phyloP scores from a whole-genome alignment of 345 rosid genomes.

The Syzygium oleosum region DNA sequence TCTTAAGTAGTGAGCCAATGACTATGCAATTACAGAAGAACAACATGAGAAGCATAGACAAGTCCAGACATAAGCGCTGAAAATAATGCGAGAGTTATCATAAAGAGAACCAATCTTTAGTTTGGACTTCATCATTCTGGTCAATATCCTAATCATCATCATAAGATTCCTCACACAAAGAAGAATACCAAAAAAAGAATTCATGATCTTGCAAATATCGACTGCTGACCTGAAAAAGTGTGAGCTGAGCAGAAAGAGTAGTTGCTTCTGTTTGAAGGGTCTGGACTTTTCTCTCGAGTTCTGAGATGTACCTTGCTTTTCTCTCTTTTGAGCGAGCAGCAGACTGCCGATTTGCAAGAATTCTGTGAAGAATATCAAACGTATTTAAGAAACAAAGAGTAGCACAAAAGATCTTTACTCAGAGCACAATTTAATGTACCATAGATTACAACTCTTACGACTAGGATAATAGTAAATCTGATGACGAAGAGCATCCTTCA shows the following conservation, averaged over 20 bases:
- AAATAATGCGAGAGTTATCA: neutral
- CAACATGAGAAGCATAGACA: neutral
- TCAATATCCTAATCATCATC: neutral
- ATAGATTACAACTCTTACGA: neutral
- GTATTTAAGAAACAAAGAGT: neutral
- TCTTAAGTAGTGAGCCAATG: neutral
- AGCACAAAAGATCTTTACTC: neutral
- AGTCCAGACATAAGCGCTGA: neutral
- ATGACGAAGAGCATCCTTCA: no score
- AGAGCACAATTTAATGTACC: neutral
- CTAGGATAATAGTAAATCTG: no score
- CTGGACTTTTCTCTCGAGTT: slow-evolving; percentile 83
- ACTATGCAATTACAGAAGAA: neutral
- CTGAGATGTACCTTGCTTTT: slow-evolving; percentile 67
- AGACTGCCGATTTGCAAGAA: slow-evolving; percentile 84
- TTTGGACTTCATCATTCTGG: neutral
- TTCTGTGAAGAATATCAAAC: slow-evolving; percentile 26
- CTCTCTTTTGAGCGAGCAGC: slow-evolving; percentile 94
- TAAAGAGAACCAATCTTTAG: neutral
- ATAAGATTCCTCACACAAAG: neutral
- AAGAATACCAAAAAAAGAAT: neutral
- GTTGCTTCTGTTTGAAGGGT: slow-evolving; percentile 91
- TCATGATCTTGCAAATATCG: neutral
- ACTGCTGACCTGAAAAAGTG: slow-evolving; percentile 63
- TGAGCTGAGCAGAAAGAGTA: slow-evolving; percentile 77